Base-by-base conservation (phyloP, 805 yeast species). In the Vanderwaltozyma verrucispora region DNA sequence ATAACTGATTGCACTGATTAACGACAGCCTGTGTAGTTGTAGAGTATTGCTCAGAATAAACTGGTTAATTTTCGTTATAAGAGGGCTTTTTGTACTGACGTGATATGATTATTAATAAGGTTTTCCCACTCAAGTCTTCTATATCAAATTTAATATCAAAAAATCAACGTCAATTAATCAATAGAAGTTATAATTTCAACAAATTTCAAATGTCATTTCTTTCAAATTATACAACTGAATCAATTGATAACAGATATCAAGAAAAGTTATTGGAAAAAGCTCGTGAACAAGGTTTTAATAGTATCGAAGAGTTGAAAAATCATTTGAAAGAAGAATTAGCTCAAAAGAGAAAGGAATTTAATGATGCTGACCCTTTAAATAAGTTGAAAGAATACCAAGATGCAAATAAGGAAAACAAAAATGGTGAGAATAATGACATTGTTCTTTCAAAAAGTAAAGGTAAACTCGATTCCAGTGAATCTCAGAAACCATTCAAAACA, bases 321-420 rank as follows among this genome's bases (percentile, higher is more conserved):
- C 74, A 71, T 44, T 59, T 80, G 44, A 77, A 80, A 49, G 80
- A 75, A 29, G 70, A 74, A 17, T 74, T 86, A 32, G 75, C 69
- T 27, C 51, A 59, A 26, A 71, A 67, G 33, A 80, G 76, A 53
- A 67, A 65, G 41, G 74, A 75, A 40, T 63, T 81, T 50, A 69
- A 67, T 52, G 72, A 67, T 38, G 60, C 81, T 12, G 94, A 85
- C 53, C 92, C 92, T 0, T 61, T 82, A 46, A 64, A 71, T 35
- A 83, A 78, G 42, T 60, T 80, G n/a, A 81, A 77, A 45, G 75
- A 71, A 29, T 68, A 65, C 45, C 73, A 73, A n/a, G n/a, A n/a
- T n/a, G 48, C 57, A 63, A 39, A 54, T 60, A 33, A 51, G 49
- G 41, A 51, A 45, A n/a, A n/a, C n/a, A n/a, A n/a, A n/a, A n/a